Base-by-base conservation (phyloP, 1,139 yeast species). In the Torulaspora pretoriensis region DNA sequence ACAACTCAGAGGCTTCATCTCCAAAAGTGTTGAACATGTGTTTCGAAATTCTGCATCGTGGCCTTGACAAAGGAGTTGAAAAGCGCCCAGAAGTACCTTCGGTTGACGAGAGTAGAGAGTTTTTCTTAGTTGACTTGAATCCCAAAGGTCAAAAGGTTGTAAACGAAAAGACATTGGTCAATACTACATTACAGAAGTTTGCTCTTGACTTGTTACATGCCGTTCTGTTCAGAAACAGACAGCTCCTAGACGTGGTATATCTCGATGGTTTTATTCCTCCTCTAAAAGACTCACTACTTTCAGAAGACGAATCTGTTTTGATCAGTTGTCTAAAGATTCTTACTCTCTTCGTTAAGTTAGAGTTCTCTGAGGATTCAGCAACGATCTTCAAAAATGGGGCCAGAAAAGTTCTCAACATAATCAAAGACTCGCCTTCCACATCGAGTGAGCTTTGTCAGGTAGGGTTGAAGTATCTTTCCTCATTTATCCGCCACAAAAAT, bases 371-470 rank as follows among this genome's bases (percentile, higher is more conserved):
- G 25, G 77, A 77, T 13, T 71, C 73, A 12, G 77, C 75, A 43
- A 72, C 70, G 13, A 65, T 73, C 35, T 80, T 83, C 66, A 76
- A 77, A 49, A 63, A 73, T 19, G 78, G 83, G 59, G 78, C 87
- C 1, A 74, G 82, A 61, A 75, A 77, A 38, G 80, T 88, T 0
- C 69, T 90, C 49, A 76, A 70, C 17, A 73, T 88, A 31, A 75
- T 92, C 43, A 82, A 82, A 58, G 84, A 84, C 49, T 78, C 86
- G 40, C 90, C 96, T 3, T 71, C 81, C 1, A 88, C 96, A 0
- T 82, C 81, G 45, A 74, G 83, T 22, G 96, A 87, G 46, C 65
- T 90, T n/a, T 83, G 90, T 60, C 97, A 90, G 64, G 77, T 86
- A 7, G 76, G 90, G 44, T 73, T 90, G 59, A 81, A 82, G 56